Percentiles rank a stretch among this genome's conserved stretches.
Evolutionary conservation across 495 filamentous ascomycete genomes (phyloP).

Genomic region (Podospora fimiseda): DNA sequence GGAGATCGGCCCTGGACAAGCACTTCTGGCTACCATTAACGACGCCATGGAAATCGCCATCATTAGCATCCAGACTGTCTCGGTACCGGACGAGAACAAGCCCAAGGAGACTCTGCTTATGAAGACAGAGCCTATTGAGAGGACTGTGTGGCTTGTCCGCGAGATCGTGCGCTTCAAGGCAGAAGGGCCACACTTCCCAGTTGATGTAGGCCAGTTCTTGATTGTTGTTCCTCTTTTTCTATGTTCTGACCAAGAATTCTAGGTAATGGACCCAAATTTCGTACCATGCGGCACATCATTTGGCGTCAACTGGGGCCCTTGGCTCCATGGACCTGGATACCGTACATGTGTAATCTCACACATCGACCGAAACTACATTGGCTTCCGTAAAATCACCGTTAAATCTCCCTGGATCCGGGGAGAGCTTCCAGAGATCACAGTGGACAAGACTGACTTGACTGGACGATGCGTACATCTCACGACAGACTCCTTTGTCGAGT

Average conservation of each 20-base stretch:
- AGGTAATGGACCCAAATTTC: constrained; percentile 35
- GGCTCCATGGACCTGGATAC: constrained; percentile 24
- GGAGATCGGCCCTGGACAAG: constrained; percentile 31
- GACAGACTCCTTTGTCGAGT: constrained; percentile 40
- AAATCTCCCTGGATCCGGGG: constrained; percentile 17
- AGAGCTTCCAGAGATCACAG: constrained; percentile 19
- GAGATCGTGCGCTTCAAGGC: constrained; percentile 38
- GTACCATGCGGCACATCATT: constrained; percentile 37
- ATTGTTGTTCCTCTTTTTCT: not conserved
- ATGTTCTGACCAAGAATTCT: too few species aligned
- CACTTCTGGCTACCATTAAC: constrained; percentile 38
- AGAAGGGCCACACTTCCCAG: constrained; percentile 34
- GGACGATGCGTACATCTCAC: constrained; percentile 39
- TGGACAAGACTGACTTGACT: constrained; percentile 24
- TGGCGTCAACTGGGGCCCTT: constrained; percentile 40
- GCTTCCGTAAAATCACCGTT: constrained; percentile 38
- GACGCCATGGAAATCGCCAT: constrained; percentile 38
- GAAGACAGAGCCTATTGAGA: constrained; percentile 14
- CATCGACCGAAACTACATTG: constrained; percentile 37
- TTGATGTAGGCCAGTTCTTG: constrained; percentile 22
- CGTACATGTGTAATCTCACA: constrained; percentile 35
- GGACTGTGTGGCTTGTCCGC: constrained; percentile 33
- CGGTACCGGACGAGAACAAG: constrained; percentile 7
- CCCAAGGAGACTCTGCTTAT: not conserved
- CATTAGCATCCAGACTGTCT: constrained; percentile 33